phyloP scores from a whole-genome alignment of 2,329 filamentous ascomycete species.

The Aspergillus uvarum region DNA sequence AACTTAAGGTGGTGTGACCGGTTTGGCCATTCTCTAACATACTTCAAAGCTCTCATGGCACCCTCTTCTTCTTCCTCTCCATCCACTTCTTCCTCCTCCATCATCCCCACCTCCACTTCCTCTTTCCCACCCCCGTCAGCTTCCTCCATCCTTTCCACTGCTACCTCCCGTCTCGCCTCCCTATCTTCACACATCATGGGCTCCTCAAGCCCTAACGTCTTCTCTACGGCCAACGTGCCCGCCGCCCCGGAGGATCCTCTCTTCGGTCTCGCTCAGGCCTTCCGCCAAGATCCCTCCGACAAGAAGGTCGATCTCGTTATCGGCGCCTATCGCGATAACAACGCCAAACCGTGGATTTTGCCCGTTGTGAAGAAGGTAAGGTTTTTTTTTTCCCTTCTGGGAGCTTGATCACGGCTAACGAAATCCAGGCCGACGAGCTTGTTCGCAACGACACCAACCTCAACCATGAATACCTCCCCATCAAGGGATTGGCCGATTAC shows the following conservation, averaged over 20 bases:
- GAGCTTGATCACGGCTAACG: slow-evolving; percentile 1
- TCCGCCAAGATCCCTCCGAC: slow-evolving; percentile 69
- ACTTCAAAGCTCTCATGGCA: slow-evolving; percentile 20
- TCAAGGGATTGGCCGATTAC: slow-evolving; percentile 82
- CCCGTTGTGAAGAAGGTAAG: slow-evolving; percentile 91
- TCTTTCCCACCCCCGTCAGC: slow-evolving; percentile 14
- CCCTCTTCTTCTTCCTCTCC: slow-evolving; percentile 13
- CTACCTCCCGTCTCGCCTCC: slow-evolving; percentile 34
- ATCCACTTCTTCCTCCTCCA: slow-evolving; percentile 8
- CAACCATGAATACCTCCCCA: slow-evolving; percentile 98
- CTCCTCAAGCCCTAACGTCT: slow-evolving; percentile 62
- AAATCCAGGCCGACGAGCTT: slow-evolving; percentile 76
- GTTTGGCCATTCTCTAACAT: slow-evolving; percentile 8
- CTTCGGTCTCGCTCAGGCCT: slow-evolving; percentile 89
- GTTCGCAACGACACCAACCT: slow-evolving; percentile 83
- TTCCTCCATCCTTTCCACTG: slow-evolving; percentile 16
- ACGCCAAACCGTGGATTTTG: slow-evolving; percentile 95
- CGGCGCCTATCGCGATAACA: slow-evolving; percentile 91
- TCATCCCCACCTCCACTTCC: slow-evolving; percentile 16
- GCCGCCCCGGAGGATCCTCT: slow-evolving; percentile 93
- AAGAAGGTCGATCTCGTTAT: slow-evolving; percentile 94
- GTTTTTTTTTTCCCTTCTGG: not conserved
- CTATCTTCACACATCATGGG: slow-evolving; percentile 63
- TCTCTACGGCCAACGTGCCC: slow-evolving; percentile 74
- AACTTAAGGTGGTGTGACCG: slow-evolving; percentile 25